Base-by-base conservation (phyloP, 768 basidiomycete genomes). In the Lepiota brunneoincarnata region DNA sequence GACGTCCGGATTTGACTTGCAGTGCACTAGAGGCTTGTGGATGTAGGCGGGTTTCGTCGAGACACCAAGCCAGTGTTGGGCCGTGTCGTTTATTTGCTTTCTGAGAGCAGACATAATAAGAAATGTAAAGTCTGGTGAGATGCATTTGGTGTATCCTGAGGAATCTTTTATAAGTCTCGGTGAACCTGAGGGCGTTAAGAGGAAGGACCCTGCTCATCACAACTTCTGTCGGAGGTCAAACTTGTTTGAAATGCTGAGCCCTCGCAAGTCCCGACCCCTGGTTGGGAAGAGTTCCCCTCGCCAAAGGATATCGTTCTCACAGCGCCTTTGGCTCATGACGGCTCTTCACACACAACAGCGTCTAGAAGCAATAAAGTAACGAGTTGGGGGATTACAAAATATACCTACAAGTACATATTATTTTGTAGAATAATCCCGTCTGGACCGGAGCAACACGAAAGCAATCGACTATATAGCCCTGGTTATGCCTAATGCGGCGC, bases 401-500 rank as follows among this genome's bases (percentile, higher is more conserved):
- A 31, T 10, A 31, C 6, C 11, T 9, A 31, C 11, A 10, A 31
- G n/a, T 31, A 31, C 31, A 31, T 31, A 9, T 31, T 31, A 2
- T 6, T 31, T 31, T 31, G 26, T 14, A 17, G 4, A 28, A 45
- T 14, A 45, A 23, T 26, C 26, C 24, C n/a, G 14, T 11, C 14
- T 43, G 21, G n/a, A 15, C 38, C 36, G 17, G 18, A 15, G 24
- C 28, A 21, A 37, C 38, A 52, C 34, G 34, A 46, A 54, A 9
- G 12, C 20, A 2, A 26, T 17, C 51, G 21, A n/a, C 15, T 40
- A 26, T 20, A 39, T 28, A 60, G 42, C 63, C 56, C 64, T 62
- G 55, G 56, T 18, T 20, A 28, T 3, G 15, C 31, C 26, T 41
- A 54, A 24, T 54, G 45, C 26, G 65, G 65, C 58, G 77, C 73